These are phyloP conservation scores for Xylariaceae sp. DNA, from an alignment of 2,329 filamentous ascomycete species.

Conservation along the genomic window DNA sequence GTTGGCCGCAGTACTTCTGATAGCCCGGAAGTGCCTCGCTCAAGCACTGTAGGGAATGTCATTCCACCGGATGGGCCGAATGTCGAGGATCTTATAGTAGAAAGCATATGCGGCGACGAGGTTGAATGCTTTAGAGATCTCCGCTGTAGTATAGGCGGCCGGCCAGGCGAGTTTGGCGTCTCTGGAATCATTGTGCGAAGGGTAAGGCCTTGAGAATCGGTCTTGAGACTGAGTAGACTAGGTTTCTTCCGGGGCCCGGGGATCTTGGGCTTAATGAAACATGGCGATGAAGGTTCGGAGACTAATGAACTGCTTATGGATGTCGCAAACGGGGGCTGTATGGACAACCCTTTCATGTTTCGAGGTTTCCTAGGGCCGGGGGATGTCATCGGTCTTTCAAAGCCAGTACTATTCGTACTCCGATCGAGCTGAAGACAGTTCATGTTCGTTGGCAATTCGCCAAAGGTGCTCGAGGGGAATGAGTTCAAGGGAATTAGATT, in stretches of 20 bases:
- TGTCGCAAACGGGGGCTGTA: slow-evolving; percentile 56
- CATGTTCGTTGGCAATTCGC: slow-evolving; percentile 39
- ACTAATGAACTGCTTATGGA: slow-evolving; percentile 45
- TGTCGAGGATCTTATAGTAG: slow-evolving; percentile 51
- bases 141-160: slow-evolving; percentile 55
- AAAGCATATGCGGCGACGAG: slow-evolving; percentile 62
- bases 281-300: slow-evolving; percentile 65
- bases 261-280: slow-evolving; percentile 74
- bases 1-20: slow-evolving; percentile 53
- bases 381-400: slow-evolving; percentile 58
- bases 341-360: slow-evolving; percentile 79
- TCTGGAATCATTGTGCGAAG: slow-evolving; percentile 44
- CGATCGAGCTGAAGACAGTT: slow-evolving; percentile 37
- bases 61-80: slow-evolving; percentile 59
- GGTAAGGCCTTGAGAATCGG: slow-evolving; percentile 54
- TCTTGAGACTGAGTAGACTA: slow-evolving; percentile 72
- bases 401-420: slow-evolving; percentile 33
- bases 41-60: slow-evolving; percentile 56
- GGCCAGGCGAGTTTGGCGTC: slow-evolving; percentile 49
- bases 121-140: slow-evolving; percentile 61
- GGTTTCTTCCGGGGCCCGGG: slow-evolving; percentile 68
- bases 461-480: slow-evolving; percentile 58
- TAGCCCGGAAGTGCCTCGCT: slow-evolving; percentile 55
- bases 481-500: slow-evolving; percentile 66
- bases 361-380: slow-evolving; percentile 66